Percentiles rank a stretch among this genome's conserved stretches.
Conservation (phyloP, 108 stramenopile species). For the Nitzschia inconspicua region DNA sequence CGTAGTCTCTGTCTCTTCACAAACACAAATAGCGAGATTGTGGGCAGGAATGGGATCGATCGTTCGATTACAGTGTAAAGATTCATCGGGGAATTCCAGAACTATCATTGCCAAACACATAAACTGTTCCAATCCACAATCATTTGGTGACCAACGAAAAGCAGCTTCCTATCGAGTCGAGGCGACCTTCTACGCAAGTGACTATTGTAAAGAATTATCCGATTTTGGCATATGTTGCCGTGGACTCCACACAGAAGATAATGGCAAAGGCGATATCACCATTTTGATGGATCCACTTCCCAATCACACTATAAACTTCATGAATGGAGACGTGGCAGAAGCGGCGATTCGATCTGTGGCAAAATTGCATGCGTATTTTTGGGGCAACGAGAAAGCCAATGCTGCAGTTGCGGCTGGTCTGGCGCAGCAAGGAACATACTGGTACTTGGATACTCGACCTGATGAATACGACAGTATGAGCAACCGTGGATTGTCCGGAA, state of each 20-base stretch:
- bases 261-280: not conserved
- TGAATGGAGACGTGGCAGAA: not conserved
- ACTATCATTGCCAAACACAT: constrained; percentile 57
- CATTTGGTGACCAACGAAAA: constrained; percentile 68
- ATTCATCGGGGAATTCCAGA: not conserved
- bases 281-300: not conserved
- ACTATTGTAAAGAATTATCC: not conserved
- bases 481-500: constrained; percentile 58
- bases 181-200: constrained; percentile 54
- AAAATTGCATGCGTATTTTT: constrained; percentile 58
- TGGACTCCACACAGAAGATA: constrained; percentile 1
- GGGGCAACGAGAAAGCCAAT: constrained; percentile 24
- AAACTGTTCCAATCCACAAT: constrained; percentile 17
- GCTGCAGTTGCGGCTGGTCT: constrained; percentile 13
- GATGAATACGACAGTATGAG: constrained; percentile 68
- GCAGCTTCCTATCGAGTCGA: constrained; percentile 59
- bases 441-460: constrained; percentile 76
- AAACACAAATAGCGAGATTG: constrained; percentile 14
- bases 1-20: not conserved
- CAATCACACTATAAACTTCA: not conserved
- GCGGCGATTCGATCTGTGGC: constrained; percentile 55
- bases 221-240: not conserved
- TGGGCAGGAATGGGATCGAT: constrained; percentile 80
- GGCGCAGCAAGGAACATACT: constrained; percentile 60
- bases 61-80: constrained; percentile 29